A percentile compares a stretch with the other conserved stretches of the same genome.
These are phyloP conservation scores for Ascochyta fabae DNA, from an alignment of 2,329 filamentous ascomycete genomes.

Conservation along the genomic window DNA sequence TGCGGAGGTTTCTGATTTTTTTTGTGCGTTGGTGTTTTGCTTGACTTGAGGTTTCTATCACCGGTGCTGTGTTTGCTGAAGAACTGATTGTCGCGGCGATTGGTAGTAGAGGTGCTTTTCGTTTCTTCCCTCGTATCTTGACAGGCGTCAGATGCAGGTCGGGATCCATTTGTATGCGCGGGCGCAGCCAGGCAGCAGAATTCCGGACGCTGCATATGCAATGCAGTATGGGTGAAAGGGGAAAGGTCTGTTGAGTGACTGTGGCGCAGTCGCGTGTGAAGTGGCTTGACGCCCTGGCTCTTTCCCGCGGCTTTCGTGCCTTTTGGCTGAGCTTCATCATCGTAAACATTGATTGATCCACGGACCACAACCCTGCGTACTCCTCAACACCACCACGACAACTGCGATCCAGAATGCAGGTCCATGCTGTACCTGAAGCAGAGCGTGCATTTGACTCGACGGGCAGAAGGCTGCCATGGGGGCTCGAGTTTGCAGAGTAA, in stretches of 20 bases:
- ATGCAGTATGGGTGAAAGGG: conserved; percentile 28
- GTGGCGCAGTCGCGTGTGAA: conserved; percentile 25
- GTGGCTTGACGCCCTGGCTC: conserved; percentile 36
- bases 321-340: conserved; percentile 31
- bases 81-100: conserved; percentile 8
- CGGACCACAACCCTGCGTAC: conserved; percentile 3
- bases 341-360: conserved; percentile 17
- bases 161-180: conserved; percentile 36
- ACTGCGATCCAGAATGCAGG: conserved; percentile 60
- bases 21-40: conserved; percentile 16
- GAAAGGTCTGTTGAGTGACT: conserved; percentile 22
- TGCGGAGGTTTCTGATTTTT: conserved; percentile 19
- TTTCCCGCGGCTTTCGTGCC: conserved; percentile 15
- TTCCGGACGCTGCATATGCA: conserved; percentile 19
- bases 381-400: conserved; percentile 3
- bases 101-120: conserved; percentile 22
- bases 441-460: conserved; percentile 66
- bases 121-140: conserved; percentile 43
- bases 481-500: conserved; percentile 67
- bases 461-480: conserved; percentile 68
- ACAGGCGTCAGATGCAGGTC: conserved; percentile 44
- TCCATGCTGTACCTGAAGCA: conserved; percentile 68
- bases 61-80: conserved; percentile 9
- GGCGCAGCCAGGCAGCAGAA: conserved; percentile 36
- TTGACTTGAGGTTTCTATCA: neutral